Percentiles rank a stretch among this genome's conserved stretches.
Evolutionary conservation across 768 basidiomycete genomes (phyloP).

Genomic region (Kwoniella botswanensis): DNA sequence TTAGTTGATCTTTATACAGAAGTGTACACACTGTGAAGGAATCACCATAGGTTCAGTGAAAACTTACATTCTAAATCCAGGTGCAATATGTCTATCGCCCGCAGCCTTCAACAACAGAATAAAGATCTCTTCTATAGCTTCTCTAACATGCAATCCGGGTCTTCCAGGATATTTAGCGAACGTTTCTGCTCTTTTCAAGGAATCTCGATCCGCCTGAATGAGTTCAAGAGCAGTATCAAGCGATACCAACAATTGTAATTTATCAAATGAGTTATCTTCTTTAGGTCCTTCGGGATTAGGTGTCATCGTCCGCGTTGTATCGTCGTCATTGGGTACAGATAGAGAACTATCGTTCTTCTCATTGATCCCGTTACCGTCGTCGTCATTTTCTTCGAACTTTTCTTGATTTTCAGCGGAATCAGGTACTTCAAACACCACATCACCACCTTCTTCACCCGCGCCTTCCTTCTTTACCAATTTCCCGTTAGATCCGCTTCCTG

Average conservation of each 20-base stretch:
- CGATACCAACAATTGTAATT: slow-evolving; percentile 85
- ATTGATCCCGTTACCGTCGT: neutral
- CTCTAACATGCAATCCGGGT: slow-evolving; percentile 83
- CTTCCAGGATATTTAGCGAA: slow-evolving; percentile 85
- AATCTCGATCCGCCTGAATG: slow-evolving; percentile 89
- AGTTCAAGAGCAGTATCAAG: slow-evolving; percentile 88
- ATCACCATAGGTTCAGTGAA: neutral
- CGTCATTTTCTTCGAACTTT: slow-evolving; percentile 7
- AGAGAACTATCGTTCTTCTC: slow-evolving; percentile 11
- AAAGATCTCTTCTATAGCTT: slow-evolving; percentile 93
- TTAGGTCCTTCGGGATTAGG: slow-evolving; percentile 18
- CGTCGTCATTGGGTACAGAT: slow-evolving; percentile 30
- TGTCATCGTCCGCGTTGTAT: slow-evolving; percentile 20
- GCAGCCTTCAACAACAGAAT: slow-evolving; percentile 79
- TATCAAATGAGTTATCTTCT: slow-evolving; percentile 59
- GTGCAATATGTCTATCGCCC: slow-evolving; percentile 75
- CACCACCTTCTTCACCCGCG: slow-evolving; percentile 33
- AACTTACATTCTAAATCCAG: slow-evolving; percentile 76
- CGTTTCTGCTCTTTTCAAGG: slow-evolving; percentile 87
- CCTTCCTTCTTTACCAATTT: slow-evolving; percentile 33
- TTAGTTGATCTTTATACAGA: too few relatives aligned
- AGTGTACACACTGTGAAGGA: too few relatives aligned
- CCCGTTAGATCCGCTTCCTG: slow-evolving; percentile 58
- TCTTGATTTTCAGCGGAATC: slow-evolving; percentile 19
- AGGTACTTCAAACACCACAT: slow-evolving; percentile 34